These are phyloP conservation scores for Podaxis mareebaensis DNA, from an alignment of 768 basidiomycete species.

Conservation along the genomic window DNA sequence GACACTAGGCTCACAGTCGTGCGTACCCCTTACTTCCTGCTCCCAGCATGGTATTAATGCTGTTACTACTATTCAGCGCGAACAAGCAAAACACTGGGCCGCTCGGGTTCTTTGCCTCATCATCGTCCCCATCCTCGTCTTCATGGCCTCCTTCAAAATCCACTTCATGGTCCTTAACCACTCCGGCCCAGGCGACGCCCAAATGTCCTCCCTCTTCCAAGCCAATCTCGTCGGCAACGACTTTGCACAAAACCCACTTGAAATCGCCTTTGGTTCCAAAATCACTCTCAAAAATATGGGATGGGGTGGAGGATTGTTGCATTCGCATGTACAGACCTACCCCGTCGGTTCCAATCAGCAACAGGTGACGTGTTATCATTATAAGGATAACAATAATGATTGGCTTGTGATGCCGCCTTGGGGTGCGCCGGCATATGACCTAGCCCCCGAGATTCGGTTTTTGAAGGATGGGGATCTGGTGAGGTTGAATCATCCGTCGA, in stretches of 20 bases:
- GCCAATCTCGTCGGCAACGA: slow-evolving; percentile 95
- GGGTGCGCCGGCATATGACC: slow-evolving; percentile 70
- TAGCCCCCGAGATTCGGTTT: slow-evolving; percentile 66
- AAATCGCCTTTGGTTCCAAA: slow-evolving; percentile 88
- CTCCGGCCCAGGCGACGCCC: slow-evolving; percentile 94
- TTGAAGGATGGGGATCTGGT: slow-evolving; percentile 76
- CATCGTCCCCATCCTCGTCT: slow-evolving; percentile 86
- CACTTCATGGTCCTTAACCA: slow-evolving; percentile 95
- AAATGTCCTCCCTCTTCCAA: slow-evolving; percentile 99
- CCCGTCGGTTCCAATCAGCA: slow-evolving; percentile 92
- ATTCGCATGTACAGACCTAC: slow-evolving; percentile 96
- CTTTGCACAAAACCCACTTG: slow-evolving; percentile 88
- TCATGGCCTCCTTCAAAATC: slow-evolving; percentile 92
- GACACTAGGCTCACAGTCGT: slow-evolving; percentile 91
- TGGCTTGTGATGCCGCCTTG: slow-evolving; percentile 82
- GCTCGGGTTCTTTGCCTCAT: slow-evolving; percentile 87
- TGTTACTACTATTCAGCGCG: slow-evolving; percentile 50
- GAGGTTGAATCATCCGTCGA: slow-evolving; percentile 79
- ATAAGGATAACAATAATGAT: slow-evolving; percentile 98
- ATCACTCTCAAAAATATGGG: slow-evolving; percentile 96
- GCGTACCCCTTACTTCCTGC: slow-evolving; percentile 30
- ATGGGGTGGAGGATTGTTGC: slow-evolving; percentile 94
- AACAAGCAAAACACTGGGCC: slow-evolving; percentile 89
- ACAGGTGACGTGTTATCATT: slow-evolving; percentile 98
- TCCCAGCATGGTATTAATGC: slow-evolving; percentile 3